These are phyloP conservation scores for Phaeosphaeria sp. DNA, from an alignment of 2,329 filamentous ascomycete species.

Conservation along the genomic window DNA sequence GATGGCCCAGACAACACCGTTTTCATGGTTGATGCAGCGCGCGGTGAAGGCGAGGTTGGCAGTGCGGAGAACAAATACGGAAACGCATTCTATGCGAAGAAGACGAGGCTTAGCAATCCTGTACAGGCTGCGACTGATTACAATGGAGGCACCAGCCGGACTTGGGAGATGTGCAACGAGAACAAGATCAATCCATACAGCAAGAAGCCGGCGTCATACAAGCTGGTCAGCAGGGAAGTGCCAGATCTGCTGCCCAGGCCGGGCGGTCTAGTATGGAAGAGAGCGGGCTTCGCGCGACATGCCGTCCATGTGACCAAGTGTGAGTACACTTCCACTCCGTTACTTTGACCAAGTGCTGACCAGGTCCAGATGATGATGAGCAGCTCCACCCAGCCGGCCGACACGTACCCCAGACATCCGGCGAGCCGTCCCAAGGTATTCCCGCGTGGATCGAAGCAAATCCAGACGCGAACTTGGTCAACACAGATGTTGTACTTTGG, in stretches of 20 bases:
- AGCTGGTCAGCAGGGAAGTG: slow-evolving; percentile 86
- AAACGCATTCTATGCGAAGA: slow-evolving; percentile 87
- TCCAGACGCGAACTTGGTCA: slow-evolving; percentile 71
- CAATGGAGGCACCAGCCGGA: slow-evolving; percentile 76
- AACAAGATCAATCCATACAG: slow-evolving; percentile 85
- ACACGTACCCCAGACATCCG: slow-evolving; percentile 87
- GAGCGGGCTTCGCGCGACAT: slow-evolving; percentile 85
- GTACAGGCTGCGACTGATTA: slow-evolving; percentile 78
- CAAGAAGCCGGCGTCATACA: slow-evolving; percentile 84
- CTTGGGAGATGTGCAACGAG: slow-evolving; percentile 90
- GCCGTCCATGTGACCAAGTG: slow-evolving; percentile 89
- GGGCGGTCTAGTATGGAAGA: slow-evolving; percentile 83
- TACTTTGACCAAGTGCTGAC: slow-evolving; percentile 8
- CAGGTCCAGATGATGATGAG: slow-evolving; percentile 70
- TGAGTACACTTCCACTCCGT: slow-evolving; percentile 54
- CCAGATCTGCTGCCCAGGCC: slow-evolving; percentile 80
- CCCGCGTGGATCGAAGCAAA: slow-evolving; percentile 77
- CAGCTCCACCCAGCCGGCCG: slow-evolving; percentile 85
- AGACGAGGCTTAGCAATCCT: slow-evolving; percentile 77
- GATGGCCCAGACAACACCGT: slow-evolving; percentile 86
- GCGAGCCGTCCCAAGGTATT: slow-evolving; percentile 75
- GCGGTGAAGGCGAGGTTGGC: slow-evolving; percentile 75
- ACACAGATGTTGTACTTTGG: slow-evolving; percentile 89
- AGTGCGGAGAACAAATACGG: slow-evolving; percentile 85
- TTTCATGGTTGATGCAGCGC: slow-evolving; percentile 79